A percentile compares a stretch with the other conserved stretches of the same genome.
phyloP scores from a whole-genome alignment of 176 grass and related monocot species.

The Phyllostachys edulis region DNA sequence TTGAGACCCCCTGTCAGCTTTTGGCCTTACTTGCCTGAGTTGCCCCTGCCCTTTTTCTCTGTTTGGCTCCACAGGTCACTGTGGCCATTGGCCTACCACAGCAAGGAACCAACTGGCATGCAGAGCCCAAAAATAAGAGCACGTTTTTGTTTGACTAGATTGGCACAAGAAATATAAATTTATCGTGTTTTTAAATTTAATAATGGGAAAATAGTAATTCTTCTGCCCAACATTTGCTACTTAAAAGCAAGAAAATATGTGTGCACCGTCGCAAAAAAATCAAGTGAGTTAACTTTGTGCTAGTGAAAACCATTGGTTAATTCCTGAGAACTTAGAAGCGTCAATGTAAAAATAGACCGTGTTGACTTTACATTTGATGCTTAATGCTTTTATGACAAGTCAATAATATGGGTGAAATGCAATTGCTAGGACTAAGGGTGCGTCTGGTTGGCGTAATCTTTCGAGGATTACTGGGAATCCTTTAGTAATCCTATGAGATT shows the following conservation, averaged over 20 bases:
- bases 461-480: too few relatives aligned
- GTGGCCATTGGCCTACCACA: too few relatives aligned
- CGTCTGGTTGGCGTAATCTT: too few relatives aligned
- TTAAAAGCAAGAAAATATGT: not conserved
- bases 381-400: not conserved
- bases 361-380: not conserved
- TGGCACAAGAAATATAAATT: not conserved
- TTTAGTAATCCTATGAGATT: too few relatives aligned
- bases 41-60: conserved; percentile 9
- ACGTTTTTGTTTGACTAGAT: conserved; percentile 18
- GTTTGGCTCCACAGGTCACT: too few relatives aligned
- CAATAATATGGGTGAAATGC: not conserved
- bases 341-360: not conserved
- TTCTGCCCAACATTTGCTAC: not conserved
- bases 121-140: not conserved
- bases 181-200: not conserved
- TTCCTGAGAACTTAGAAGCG: not conserved
- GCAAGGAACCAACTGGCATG: too few relatives aligned
- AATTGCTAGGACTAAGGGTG: not conserved
- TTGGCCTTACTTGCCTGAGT: conserved; percentile 15
- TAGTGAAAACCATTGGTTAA: not conserved
- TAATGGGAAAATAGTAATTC: not conserved
- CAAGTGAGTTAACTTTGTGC: not conserved
- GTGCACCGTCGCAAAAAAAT: too few relatives aligned
- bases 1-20: not conserved